These are phyloP conservation scores for Ophiorrhiza pumila DNA, from an alignment of 257 asterid genomes.

Conservation along the genomic window DNA sequence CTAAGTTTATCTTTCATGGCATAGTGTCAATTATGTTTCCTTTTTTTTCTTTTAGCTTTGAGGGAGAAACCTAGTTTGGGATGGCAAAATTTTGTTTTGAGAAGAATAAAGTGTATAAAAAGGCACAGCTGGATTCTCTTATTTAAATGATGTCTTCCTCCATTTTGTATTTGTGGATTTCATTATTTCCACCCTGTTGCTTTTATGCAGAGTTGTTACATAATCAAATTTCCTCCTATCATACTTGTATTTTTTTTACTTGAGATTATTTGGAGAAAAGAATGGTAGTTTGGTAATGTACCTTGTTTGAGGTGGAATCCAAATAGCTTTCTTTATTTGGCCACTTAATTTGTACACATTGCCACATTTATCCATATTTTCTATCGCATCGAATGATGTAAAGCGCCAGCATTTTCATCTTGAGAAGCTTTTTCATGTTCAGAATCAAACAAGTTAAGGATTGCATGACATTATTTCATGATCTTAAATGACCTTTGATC, in stretches of 20 bases:
- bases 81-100: background rate
- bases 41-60: background rate
- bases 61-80: background rate
- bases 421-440: no score
- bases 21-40: background rate
- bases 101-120: no score
- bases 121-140: background rate
- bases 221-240: background rate
- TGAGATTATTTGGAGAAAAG: no score
- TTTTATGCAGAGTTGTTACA: background rate
- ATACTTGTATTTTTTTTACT: background rate
- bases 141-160: background rate
- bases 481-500: background rate
- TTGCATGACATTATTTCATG: background rate
- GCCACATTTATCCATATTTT: background rate
- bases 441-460: background rate
- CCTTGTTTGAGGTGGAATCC: background rate
- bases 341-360: no score
- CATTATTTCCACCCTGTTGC: background rate
- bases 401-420: background rate
- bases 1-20: background rate
- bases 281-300: no score
- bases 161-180: background rate
- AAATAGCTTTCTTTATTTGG: background rate
- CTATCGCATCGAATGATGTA: no score